These are phyloP conservation scores for Suhomyces chickasaworum DNA, from an alignment of 1,139 yeast genomes.

Conservation along the genomic window DNA sequence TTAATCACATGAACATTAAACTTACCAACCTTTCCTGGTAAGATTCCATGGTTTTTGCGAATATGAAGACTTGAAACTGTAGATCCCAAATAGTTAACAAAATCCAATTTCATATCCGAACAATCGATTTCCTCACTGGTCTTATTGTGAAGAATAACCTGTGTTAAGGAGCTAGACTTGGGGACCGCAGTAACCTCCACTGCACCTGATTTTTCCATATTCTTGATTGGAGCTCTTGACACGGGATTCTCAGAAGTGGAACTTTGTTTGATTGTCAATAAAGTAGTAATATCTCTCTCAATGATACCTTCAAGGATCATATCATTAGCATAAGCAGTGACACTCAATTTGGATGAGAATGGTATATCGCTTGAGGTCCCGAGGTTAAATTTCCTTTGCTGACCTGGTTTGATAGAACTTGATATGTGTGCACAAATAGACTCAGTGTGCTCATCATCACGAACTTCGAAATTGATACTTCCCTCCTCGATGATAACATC, in stretches of 20 bases:
- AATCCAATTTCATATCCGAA: conserved; percentile 32
- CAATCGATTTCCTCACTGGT: conserved; percentile 32
- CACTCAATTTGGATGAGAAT: conserved; percentile 3
- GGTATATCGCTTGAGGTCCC: conserved; percentile 16
- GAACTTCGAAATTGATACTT: conserved; percentile 29
- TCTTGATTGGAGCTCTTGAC: not conserved
- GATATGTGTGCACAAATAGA: conserved; percentile 31
- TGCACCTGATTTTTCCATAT: not conserved
- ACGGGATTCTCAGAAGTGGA: not conserved
- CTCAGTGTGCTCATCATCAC: conserved; percentile 18
- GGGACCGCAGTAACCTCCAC: conserved; percentile 29
- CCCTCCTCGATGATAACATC: conserved; percentile 31
- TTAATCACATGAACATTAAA: conserved; percentile 37
- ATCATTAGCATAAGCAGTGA: conserved; percentile 16
- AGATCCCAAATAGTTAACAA: conserved; percentile 35
- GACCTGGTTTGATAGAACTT: conserved; percentile 30
- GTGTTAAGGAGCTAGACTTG: conserved; percentile 36
- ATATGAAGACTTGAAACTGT: conserved; percentile 31
- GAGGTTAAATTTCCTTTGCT: conserved; percentile 34
- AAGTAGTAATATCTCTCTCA: conserved; percentile 8
- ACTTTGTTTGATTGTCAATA: not conserved
- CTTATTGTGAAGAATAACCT: conserved; percentile 36
- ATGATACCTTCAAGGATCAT: conserved; percentile 23
- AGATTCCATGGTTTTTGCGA: conserved; percentile 36
- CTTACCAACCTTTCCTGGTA: conserved; percentile 34